These are phyloP conservation scores for Fusarium falciforme DNA, from an alignment of 2,329 filamentous ascomycete species.

Conservation along the genomic window DNA sequence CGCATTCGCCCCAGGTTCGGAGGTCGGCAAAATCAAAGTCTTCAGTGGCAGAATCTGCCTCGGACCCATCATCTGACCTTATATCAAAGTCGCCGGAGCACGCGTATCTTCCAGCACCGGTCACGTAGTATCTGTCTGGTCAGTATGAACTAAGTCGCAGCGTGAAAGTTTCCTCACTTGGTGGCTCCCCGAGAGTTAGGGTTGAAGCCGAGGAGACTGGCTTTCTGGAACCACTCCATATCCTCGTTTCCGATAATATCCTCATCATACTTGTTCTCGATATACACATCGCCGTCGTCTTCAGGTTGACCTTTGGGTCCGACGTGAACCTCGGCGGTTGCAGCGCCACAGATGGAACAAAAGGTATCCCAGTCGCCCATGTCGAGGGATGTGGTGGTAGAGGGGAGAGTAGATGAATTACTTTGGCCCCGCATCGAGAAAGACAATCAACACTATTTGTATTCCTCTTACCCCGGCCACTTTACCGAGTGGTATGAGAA, in stretches of 20 bases:
- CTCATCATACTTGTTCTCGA: not conserved
- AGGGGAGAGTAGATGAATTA: not conserved
- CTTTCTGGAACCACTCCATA: not conserved
- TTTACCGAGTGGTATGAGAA: not conserved
- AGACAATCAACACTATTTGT: not conserved
- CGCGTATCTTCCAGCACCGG: not conserved
- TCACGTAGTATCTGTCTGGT: not conserved
- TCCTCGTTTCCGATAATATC: not conserved
- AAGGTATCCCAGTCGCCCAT: not conserved
- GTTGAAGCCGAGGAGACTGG: not conserved
- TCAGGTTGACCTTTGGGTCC: not conserved
- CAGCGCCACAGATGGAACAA: not conserved
- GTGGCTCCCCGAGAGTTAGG: not conserved
- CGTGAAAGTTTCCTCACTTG: not conserved
- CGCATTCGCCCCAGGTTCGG: not conserved
- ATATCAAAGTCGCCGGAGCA: too few species aligned
- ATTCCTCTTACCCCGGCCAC: not conserved
- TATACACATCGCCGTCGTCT: not conserved
- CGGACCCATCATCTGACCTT: not conserved
- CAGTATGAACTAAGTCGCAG: not conserved
- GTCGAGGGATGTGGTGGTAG: not conserved
- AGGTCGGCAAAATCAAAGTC: not conserved
- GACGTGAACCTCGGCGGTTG: not conserved
- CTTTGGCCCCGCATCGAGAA: not conserved
- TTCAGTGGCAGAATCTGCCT: not conserved